phyloP scores from a whole-genome alignment of 192 early-diverging fungal species.

The Pilaira anomala region DNA sequence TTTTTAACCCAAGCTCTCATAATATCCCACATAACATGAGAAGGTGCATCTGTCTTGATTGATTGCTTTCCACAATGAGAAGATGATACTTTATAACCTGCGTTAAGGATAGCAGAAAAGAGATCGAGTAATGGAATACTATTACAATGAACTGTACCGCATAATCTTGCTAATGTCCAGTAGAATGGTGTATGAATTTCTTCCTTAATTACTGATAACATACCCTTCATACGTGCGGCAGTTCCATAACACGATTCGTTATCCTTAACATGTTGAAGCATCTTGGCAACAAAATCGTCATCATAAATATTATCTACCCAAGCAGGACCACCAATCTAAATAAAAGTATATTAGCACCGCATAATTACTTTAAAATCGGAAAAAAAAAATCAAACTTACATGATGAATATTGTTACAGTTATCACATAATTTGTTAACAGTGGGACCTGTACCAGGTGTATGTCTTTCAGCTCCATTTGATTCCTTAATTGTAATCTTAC shows the following conservation, averaged over 20 bases:
- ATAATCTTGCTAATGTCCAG: conserved; percentile 69
- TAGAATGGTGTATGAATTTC: conserved; percentile 77
- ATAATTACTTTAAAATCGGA: too few species aligned
- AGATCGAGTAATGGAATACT: conserved; percentile 68
- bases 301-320: conserved; percentile 87
- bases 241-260: conserved; percentile 70
- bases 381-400: conserved; percentile 53
- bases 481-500: conserved; percentile 50
- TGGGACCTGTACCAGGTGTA: conserved; percentile 59
- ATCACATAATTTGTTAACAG: conserved; percentile 61
- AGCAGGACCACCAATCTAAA: conserved; percentile 83
- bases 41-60: conserved; percentile 93
- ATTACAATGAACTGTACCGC: conserved; percentile 67
- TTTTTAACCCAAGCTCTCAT: conserved; percentile 75
- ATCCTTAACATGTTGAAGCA: conserved; percentile 72
- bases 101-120: conserved; percentile 87
- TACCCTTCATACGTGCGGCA: conserved; percentile 84
- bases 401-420: conserved; percentile 72
- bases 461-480: conserved; percentile 62
- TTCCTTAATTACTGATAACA: conserved; percentile 88
- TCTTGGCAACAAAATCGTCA: conserved; percentile 72
- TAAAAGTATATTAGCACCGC: not conserved
- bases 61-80: conserved; percentile 77
- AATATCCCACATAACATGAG: conserved; percentile 87
- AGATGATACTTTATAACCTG: conserved; percentile 83